A percentile compares a stretch with the other conserved stretches of the same genome.
These are phyloP conservation scores for Saccharomyces pastorianus DNA, from an alignment of 1,139 yeast genomes.

Conservation along the genomic window DNA sequence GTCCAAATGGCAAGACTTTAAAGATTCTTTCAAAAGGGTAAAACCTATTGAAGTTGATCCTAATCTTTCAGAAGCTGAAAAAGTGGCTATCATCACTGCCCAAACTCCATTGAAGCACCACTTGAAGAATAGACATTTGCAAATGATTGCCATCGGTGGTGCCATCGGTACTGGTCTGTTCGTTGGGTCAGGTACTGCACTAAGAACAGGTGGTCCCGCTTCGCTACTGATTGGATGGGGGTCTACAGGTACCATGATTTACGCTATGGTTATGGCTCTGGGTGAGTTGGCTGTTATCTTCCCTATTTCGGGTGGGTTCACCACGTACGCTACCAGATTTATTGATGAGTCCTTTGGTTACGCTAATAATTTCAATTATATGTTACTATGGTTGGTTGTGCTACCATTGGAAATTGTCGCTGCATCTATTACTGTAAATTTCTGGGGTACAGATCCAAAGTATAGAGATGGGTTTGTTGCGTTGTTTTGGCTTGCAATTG, in stretches of 20 bases:
- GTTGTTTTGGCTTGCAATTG: constrained; percentile 51
- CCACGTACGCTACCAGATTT: constrained; percentile 59
- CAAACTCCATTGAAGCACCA: constrained; percentile 60
- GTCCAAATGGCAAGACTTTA: constrained; percentile 36
- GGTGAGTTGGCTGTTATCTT: constrained; percentile 62
- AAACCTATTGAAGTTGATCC: constrained; percentile 58
- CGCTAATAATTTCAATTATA: constrained; percentile 67
- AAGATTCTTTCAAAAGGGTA: constrained; percentile 51
- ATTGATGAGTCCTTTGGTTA: constrained; percentile 69
- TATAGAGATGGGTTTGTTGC: constrained; percentile 38
- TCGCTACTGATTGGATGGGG: constrained; percentile 52
- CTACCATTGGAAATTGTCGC: constrained; percentile 69
- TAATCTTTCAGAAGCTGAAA: constrained; percentile 57
- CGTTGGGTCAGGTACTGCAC: constrained; percentile 57
- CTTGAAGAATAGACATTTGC: constrained; percentile 57
- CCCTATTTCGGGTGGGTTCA: constrained; percentile 68
- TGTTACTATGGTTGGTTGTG: constrained; percentile 62
- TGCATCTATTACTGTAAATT: constrained; percentile 58
- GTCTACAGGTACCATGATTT: constrained; percentile 46
- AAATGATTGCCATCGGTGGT: constrained; percentile 64
- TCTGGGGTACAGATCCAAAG: constrained; percentile 39
- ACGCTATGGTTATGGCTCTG: constrained; percentile 58
- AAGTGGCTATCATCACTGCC: constrained; percentile 57
- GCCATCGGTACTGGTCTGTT: constrained; percentile 59
- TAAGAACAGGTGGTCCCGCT: constrained; percentile 61